Evolutionary conservation across 495 filamentous ascomycete genomes (phyloP).

Genomic region (Penicillium arizonense): DNA sequence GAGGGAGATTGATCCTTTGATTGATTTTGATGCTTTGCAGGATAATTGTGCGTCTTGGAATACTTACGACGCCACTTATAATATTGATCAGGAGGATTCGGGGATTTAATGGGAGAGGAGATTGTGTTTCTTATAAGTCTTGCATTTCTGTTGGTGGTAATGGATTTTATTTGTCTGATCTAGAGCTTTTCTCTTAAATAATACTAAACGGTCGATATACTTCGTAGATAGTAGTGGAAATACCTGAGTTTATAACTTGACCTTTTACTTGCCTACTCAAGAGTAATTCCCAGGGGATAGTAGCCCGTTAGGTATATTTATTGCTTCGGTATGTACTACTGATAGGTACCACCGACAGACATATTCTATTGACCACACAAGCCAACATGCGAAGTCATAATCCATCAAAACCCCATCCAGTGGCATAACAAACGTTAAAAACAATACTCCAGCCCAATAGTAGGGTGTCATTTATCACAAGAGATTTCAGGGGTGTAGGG

Average conservation of each 20-base stretch:
- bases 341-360: not conserved
- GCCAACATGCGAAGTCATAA: not conserved
- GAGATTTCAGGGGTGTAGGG: not conserved
- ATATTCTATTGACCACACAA: not conserved
- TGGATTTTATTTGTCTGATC: too few species aligned
- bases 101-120: not conserved
- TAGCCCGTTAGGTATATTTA: not conserved
- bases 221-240: too few species aligned
- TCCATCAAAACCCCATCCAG: conserved; percentile 16
- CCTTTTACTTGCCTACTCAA: too few species aligned
- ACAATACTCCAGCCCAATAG: not conserved
- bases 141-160: too few species aligned
- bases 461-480: not conserved
- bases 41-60: conserved; percentile 6
- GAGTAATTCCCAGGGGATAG: not conserved
- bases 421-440: not conserved
- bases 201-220: too few species aligned
- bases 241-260: too few species aligned
- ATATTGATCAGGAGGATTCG: conserved; percentile 10
- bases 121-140: too few species aligned
- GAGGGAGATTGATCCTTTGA: conserved; percentile 33
- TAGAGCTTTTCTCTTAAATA: too few species aligned
- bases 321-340: conserved; percentile 4
- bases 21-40: conserved; percentile 8
- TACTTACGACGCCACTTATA: conserved; percentile 2